Evolutionary conservation across 1,284 basidiomycete genomes (phyloP), one percentile per base, ranked within the genome.

Genomic region (Blastosporella zonata): DNA sequence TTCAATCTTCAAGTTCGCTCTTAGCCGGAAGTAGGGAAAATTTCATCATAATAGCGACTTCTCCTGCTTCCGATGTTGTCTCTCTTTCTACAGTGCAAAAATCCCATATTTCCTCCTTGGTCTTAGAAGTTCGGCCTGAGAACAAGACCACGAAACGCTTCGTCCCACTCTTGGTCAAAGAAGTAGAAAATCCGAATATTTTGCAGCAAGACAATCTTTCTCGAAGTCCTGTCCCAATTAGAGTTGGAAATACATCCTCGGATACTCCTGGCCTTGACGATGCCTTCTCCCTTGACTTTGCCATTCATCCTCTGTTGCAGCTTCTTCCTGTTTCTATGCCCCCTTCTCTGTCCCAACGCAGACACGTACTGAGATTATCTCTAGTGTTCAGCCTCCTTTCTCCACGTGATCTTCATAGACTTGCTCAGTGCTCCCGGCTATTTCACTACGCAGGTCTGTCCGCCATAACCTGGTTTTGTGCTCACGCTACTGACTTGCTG

Each of bases 401-500:
- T 3, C 55, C 68, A 13, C 43, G 59, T 38, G 78, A 80, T 46
- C 65, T 81, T 5, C 57, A 49, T 9, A 56, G 58, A 23, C 80
- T 81, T 49, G 58, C 61, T 10, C 63, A 73, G 15, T 81, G 81
- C 17, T 86, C 81, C 10, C 74, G 76, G 40, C 68, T 75, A 41
- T 76, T 87, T 61, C 77, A 84, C 47, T 87, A 87, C 62, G 80
- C 84, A 65, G 79, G 84, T 82, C 59, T 47, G 52, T 49, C 44
- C 22, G 31, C 18, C 1, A 20, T 21, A n/a, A 0, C n/a, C 2
- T 20, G 20, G 7, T 10, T 25, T 62, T 28, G 29, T 23, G n/a
- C 41, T 17, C 38, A 25, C 2, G 22, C 21, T 21, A 27, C 27
- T 25, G 29, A 17, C 18, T 53, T 31, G 13, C 3, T 7, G 12